A percentile compares a stretch with the other conserved stretches of the same genome.
Conservation (phyloP, 495 filamentous ascomycete genomes). For the Penicillium diatomitis region DNA sequence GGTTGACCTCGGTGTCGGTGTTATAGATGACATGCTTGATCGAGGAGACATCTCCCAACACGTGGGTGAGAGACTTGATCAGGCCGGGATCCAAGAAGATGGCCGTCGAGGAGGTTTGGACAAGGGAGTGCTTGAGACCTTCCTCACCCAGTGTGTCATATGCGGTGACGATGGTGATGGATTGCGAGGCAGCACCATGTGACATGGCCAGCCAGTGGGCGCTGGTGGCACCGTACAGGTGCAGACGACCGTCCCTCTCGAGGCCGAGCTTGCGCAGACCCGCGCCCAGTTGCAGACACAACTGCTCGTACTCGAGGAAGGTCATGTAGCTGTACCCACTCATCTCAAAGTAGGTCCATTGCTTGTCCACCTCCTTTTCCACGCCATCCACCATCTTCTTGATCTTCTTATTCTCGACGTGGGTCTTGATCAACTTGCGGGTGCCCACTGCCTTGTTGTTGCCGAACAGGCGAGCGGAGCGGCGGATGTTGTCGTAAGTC, state of each 20-base stretch:
- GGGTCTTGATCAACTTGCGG: conserved; percentile 71
- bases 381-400: conserved; percentile 93
- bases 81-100: conserved; percentile 89
- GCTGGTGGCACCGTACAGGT: conserved; percentile 87
- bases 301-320: conserved; percentile 81
- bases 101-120: conserved; percentile 73
- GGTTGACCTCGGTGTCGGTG: conserved; percentile 63
- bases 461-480: conserved; percentile 71
- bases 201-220: conserved; percentile 72
- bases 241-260: conserved; percentile 60
- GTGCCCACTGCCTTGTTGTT: conserved; percentile 80
- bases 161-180: conserved; percentile 88
- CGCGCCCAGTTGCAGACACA: conserved; percentile 61
- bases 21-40: conserved; percentile 88
- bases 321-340: conserved; percentile 77
- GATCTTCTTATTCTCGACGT: conserved; percentile 90
- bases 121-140: conserved; percentile 82
- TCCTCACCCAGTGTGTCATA: conserved; percentile 97
- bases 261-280: conserved; percentile 77
- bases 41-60: conserved; percentile 68
- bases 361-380: conserved; percentile 84
- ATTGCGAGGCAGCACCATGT: conserved; percentile 76
- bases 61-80: conserved; percentile 68
- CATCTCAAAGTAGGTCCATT: conserved; percentile 93
- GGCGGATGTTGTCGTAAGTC: conserved; percentile 74